Evolutionary conservation across 805 yeast species (phyloP).

Genomic region (Clavispora santaluciae): DNA sequence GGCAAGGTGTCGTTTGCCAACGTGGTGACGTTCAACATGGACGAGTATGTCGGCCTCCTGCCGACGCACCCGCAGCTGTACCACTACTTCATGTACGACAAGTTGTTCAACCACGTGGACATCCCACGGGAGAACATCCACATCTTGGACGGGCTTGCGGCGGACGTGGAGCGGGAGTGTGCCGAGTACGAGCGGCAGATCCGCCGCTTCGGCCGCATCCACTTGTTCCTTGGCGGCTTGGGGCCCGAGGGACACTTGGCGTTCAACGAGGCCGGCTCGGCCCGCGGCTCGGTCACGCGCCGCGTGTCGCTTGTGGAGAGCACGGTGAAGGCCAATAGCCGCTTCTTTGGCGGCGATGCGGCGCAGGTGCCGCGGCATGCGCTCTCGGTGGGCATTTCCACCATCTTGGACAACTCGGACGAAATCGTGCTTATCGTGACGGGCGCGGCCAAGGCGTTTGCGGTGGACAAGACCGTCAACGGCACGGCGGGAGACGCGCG

Average conservation of each 20-base stretch:
- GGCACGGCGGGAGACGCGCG: slow-evolving; percentile 34
- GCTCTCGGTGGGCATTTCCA: slow-evolving; percentile 52
- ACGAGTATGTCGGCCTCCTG: slow-evolving; percentile 48
- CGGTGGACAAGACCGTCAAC: slow-evolving; percentile 41
- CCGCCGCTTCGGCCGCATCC: slow-evolving; percentile 43
- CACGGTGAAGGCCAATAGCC: slow-evolving; percentile 49
- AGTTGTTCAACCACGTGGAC: slow-evolving; percentile 53
- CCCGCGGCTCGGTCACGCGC: slow-evolving; percentile 43
- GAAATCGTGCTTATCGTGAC: slow-evolving; percentile 50
- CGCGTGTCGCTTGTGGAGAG: slow-evolving; percentile 42
- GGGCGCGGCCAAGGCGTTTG: slow-evolving; percentile 43
- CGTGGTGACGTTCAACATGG: slow-evolving; percentile 61
- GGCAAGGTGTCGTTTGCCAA: slow-evolving; percentile 43
- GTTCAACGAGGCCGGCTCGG: slow-evolving; percentile 53
- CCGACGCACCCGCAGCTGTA: slow-evolving; percentile 49
- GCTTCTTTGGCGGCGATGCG: slow-evolving; percentile 45
- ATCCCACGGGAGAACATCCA: slow-evolving; percentile 48
- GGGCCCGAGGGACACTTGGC: slow-evolving; percentile 63
- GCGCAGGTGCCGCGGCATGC: slow-evolving; percentile 49
- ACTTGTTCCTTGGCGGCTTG: slow-evolving; percentile 54
- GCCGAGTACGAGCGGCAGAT: slow-evolving; percentile 44
- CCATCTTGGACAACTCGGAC: slow-evolving; percentile 50
- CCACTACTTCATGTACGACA: slow-evolving; percentile 53
- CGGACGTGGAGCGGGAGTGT: slow-evolving; percentile 44
- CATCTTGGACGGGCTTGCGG: slow-evolving; percentile 50